phyloP scores from a whole-genome alignment of 805 yeast genomes.

The Cyberlindnera veronae region DNA sequence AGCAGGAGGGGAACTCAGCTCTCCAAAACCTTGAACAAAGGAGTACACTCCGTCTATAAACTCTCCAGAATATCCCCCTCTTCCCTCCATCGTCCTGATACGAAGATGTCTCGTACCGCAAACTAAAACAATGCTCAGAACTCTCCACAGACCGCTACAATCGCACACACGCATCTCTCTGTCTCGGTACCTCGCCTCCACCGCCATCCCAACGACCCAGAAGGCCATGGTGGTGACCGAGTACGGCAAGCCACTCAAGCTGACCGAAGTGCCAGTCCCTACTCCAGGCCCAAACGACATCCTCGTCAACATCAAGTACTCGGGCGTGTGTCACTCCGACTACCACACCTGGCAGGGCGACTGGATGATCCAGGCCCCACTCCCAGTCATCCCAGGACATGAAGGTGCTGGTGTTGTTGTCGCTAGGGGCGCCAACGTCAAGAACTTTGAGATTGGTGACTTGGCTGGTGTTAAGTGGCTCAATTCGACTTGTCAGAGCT shows the following conservation, averaged over 20 bases:
- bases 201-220: slow-evolving; percentile 40
- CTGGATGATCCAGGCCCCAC: slow-evolving; percentile 50
- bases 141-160: too few species aligned
- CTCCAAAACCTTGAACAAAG: too few species aligned
- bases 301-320: slow-evolving; percentile 51
- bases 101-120: too few species aligned
- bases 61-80: too few species aligned
- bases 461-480: slow-evolving; percentile 61
- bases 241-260: slow-evolving; percentile 41
- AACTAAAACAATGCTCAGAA: too few species aligned
- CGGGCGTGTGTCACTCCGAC: slow-evolving; percentile 62
- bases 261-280: slow-evolving; percentile 51
- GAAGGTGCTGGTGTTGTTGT: slow-evolving; percentile 64
- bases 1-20: too few species aligned
- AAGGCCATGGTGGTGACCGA: slow-evolving; percentile 47
- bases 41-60: too few species aligned
- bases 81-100: too few species aligned
- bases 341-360: slow-evolving; percentile 62
- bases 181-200: too few species aligned
- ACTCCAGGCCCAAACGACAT: slow-evolving; percentile 50
- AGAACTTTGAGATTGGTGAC: slow-evolving; percentile 54
- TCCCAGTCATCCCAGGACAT: slow-evolving; percentile 58
- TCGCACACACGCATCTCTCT: too few species aligned
- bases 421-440: slow-evolving; percentile 48
- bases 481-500: slow-evolving; percentile 51